These are phyloP conservation scores for Cladosporium velox DNA, from an alignment of 2,329 filamentous ascomycete species.

Conservation along the genomic window DNA sequence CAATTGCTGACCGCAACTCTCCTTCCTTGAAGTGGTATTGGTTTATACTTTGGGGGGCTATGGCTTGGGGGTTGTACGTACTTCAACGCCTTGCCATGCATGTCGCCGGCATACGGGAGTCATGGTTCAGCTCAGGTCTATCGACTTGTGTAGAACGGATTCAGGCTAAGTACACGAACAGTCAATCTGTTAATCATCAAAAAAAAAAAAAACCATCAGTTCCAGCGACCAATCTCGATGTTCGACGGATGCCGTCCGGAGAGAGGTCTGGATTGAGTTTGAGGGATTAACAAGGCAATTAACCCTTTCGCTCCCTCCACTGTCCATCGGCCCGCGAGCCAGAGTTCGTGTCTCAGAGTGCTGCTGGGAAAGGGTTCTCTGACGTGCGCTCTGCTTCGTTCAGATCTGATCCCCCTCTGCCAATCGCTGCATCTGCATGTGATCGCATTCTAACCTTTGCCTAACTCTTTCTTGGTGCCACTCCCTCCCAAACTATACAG, in stretches of 20 bases:
- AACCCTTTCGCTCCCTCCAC: not conserved
- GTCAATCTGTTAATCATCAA: not conserved
- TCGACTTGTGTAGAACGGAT: not conserved
- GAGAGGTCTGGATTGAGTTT: constrained; percentile 12
- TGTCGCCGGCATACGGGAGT: not conserved
- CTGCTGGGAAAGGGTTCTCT: constrained; percentile 2
- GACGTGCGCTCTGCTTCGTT: not conserved
- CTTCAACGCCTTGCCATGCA: not conserved
- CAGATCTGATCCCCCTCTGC: constrained; percentile 7
- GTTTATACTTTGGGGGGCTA: not conserved
- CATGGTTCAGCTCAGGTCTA: not conserved
- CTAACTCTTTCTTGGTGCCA: not conserved
- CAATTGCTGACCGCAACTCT: constrained; percentile 6
- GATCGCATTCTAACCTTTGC: constrained; percentile 1
- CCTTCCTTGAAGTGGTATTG: not conserved
- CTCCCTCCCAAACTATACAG: not conserved
- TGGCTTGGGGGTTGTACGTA: constrained; percentile 7
- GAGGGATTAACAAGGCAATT: constrained; percentile 10
- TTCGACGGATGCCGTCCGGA: not conserved
- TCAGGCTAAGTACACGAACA: not conserved
- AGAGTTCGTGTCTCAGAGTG: constrained; percentile 1
- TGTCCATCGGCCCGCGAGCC: not conserved
- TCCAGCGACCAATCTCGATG: not conserved
- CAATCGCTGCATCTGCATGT: constrained; percentile 9
- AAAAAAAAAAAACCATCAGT: not conserved